A percentile compares a stretch with the other conserved stretches of the same genome.
Evolutionary conservation across 345 rosid genomes (phyloP).

Genomic region (Brassica napus): Da-Ae NC_063444.1:7664001-7664500

Average conservation of each 20-base stretch:
- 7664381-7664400: conserved; percentile 19
- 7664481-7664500: not conserved
- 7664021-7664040: conserved; percentile 31
- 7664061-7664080: conserved; percentile 4
- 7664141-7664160: not conserved
- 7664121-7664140: conserved; percentile 25
- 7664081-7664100: conserved; percentile 17
- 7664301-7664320: conserved; percentile 34
- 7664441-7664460: not conserved
- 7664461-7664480: conserved; percentile 43
- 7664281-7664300: conserved; percentile 1
- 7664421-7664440: conserved; percentile 7
- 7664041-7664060: conserved; percentile 5
- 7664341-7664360: not conserved
- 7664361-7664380: conserved; percentile 41
- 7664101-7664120: conserved; percentile 42
- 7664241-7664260: not conserved
- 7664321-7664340: conserved; percentile 8
- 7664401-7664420: conserved; percentile 35
- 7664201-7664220: not conserved
- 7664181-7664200: not conserved
- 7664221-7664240: conserved; percentile 1
- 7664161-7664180: conserved; percentile 22
- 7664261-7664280: conserved; percentile 36
- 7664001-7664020: conserved; percentile 36